Conservation (phyloP, 75 land plant genomes). For the Picea sitchensis region DNA sequence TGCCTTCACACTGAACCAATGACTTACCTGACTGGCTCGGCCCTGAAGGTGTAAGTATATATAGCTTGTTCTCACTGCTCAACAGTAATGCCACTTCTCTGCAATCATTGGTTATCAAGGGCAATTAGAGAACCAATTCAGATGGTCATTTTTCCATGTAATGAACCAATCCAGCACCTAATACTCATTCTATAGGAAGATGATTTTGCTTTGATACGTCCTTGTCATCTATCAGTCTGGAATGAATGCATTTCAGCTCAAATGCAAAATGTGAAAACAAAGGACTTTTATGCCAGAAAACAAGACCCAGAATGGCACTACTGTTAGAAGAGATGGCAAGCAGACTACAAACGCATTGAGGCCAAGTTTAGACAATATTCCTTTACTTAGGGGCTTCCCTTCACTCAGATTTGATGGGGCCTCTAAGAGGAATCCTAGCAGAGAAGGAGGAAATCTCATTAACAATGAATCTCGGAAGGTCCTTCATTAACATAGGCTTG, state of each 20-base stretch:
- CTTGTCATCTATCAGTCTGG: not conserved
- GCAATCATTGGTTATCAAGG: constrained; percentile 11
- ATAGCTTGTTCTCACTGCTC: constrained; percentile 47
- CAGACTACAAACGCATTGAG: too few species aligned
- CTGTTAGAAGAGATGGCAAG: too few species aligned
- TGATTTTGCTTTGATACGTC: not conserved
- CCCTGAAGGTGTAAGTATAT: constrained; percentile 14
- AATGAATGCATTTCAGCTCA: not conserved
- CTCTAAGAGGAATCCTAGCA: too few species aligned
- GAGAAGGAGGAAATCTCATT: too few species aligned
- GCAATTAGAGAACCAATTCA: not conserved
- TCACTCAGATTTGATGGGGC: too few species aligned
- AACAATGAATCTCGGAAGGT: too few species aligned
- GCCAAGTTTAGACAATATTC: too few species aligned
- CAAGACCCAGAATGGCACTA: not conserved
- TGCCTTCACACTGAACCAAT: not conserved
- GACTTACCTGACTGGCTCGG: not conserved
- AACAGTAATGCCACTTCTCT: constrained; percentile 42
- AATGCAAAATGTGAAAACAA: not conserved
- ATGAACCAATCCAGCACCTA: not conserved
- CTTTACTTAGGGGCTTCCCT: too few species aligned
- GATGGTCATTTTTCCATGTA: not conserved
- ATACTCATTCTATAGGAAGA: not conserved
- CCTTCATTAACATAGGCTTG: too few species aligned
- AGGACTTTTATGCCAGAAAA: not conserved